Percentiles rank a stretch among this genome's conserved stretches.
Conservation (phyloP, 2,329 filamentous ascomycete genomes). For the Cordyceps tenuipes region DNA sequence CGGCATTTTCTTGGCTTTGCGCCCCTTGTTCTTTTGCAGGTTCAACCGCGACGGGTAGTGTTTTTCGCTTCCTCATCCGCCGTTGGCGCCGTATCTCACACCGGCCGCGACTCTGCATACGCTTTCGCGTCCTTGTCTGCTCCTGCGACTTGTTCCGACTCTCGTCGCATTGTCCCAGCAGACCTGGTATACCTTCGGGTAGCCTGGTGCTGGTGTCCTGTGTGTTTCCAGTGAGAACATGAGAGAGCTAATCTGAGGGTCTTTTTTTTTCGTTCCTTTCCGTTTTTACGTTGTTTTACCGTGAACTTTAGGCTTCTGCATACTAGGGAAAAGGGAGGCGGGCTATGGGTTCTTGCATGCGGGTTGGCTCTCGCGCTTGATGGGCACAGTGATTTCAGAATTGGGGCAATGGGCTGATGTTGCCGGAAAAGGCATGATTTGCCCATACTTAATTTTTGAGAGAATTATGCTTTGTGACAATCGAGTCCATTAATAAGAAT, state of each 20-base stretch:
- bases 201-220: neutral
- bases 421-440: no score
- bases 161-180: slow-evolving; percentile 1
- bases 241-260: slow-evolving; percentile 52
- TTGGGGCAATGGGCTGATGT: neutral
- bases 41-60: neutral
- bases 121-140: neutral
- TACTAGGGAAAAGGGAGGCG: neutral
- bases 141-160: slow-evolving; percentile 13
- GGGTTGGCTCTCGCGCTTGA: neutral
- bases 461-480: neutral
- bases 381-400: neutral
- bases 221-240: slow-evolving; percentile 45
- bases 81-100: neutral
- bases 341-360: neutral
- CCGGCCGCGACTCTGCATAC: neutral
- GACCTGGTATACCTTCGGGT: neutral
- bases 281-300: neutral
- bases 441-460: neutral
- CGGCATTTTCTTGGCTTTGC: neutral
- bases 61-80: neutral
- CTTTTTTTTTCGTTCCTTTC: slow-evolving; percentile 10
- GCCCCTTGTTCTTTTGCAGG: neutral
- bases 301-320: no score
- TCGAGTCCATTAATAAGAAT: neutral